Base-by-base conservation (phyloP, 805 yeast genomes). In the Martiniozyma abietophila region DNA sequence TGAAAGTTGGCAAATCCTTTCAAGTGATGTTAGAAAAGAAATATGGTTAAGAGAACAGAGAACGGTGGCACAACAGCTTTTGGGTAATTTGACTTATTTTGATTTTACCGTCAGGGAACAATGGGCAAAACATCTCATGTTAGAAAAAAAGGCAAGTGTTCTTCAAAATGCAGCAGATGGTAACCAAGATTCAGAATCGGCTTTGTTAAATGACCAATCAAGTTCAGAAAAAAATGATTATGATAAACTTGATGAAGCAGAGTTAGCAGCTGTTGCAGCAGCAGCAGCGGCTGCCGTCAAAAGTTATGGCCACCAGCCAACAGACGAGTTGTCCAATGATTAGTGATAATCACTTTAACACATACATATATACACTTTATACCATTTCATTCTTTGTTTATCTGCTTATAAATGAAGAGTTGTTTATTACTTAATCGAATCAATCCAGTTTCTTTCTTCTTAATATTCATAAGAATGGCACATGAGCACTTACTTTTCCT, bases 21-120 rank as follows among this genome's bases (percentile, higher is more conserved):
- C 60, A 8, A 59, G 56, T 15, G 49, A 47, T 4, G 50, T 51
- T 1, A 63, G 58, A 29, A 50, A 48, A 27, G 65, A 61, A n/a
- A 53, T 65, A 25, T 69, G 74, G 74, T 43, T 41, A 2, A 44
- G 64, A 8, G 74, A 68, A 38, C 58, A 63, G 41, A 47, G 71
- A 24, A 42, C 49, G 8, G 64, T 69, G 7, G 69, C 71, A 1
- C 64, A 62, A 27, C 68, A 66, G 9, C 60, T 70, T 0, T 42
- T 69, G 8, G 64, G 64, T 3, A 41, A 48, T 4, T 46, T 62
- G 10, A 57, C 68, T 0, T 45, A 68, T n/a, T 66, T 56, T 42
- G 71, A 69, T 33, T 48, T 69, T 40, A 62, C 62, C 1, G 50
- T 59, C 5, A 49, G 69, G 26, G 69, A 68, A 19, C 51, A 49